Evolutionary conservation across 768 basidiomycete species (phyloP), one percentile per base, ranked within the genome.

Genomic region (Cystobasidium tubakii): DNA sequence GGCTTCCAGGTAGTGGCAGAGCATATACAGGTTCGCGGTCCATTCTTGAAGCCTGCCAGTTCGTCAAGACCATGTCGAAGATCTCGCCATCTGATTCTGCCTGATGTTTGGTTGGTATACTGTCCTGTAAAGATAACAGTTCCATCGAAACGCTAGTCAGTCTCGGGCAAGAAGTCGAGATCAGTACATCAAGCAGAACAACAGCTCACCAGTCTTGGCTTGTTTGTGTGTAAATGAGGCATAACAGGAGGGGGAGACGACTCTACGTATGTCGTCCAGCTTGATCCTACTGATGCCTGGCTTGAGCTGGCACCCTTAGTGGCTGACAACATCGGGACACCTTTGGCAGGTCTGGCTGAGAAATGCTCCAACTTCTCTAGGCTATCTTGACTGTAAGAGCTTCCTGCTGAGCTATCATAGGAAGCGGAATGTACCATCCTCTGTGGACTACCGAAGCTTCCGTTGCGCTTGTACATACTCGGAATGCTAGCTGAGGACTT

Each of bases 61-160:
- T 60, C 9, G 69, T 60, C 27, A 71, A 27, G 9, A 71, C 69
- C 27, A 60, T 31, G 36, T 71, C 55, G 55, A 71, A 71, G 19
- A 71, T 27, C 21, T 55, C 53, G 33, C 54, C 69, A 36, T 36
- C 55, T 23, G 50, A 29, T 21, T 71, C 33, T 15, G 62, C 54
- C 46, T 42, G 63, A 7, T 34, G 39, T 33, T 3, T 62, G 4
- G 25, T n/a, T 4, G 31, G 60, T n/a, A 39, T 39, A 27, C 19
- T 62, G 25, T 39, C 25, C 46, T 50, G n/a, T 62, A 10, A 7
- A 21, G 13, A 57, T n/a, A n/a, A n/a, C n/a, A n/a, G n/a, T n/a
- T n/a, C n/a, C n/a, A n/a, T n/a, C n/a, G n/a, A n/a, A n/a, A n/a
- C n/a, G n/a, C n/a, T n/a, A n/a, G n/a, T n/a, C n/a, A n/a, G n/a